A percentile compares a stretch with the other conserved stretches of the same genome.
Conservation (phyloP, 225 moss, liverwort and hornwort genomes). For the Physcomitrium patens region DNA sequence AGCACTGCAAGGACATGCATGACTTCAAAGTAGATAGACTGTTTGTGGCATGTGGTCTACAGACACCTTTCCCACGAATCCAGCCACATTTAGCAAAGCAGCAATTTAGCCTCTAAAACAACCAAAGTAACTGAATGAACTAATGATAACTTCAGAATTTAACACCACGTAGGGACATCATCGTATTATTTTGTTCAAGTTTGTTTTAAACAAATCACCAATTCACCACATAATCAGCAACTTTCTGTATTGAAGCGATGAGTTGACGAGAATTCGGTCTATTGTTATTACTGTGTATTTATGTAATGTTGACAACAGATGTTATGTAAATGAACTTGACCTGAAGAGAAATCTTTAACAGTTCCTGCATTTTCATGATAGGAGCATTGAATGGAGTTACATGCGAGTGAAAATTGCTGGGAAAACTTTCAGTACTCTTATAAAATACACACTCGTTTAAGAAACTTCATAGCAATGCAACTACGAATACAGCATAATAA, state of each 20-base stretch:
- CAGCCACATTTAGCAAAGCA: no score
- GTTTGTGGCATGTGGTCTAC: background rate
- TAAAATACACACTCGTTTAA: background rate
- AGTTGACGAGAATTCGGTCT: background rate
- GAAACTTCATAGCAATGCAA: slow-evolving; percentile 5
- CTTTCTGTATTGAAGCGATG: background rate
- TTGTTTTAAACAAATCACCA: background rate
- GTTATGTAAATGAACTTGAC: background rate
- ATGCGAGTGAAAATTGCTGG: no score
- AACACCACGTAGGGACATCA: no score
- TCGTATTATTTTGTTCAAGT: background rate
- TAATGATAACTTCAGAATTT: no score
- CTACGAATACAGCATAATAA: slow-evolving; percentile 13
- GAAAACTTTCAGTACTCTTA: no score
- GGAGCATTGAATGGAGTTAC: no score
- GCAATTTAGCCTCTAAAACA: no score
- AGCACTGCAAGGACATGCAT: background rate
- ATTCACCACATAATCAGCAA: background rate
- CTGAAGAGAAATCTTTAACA: background rate
- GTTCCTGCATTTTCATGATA: background rate
- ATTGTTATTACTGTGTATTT: background rate
- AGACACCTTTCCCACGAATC: no score
- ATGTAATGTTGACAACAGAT: background rate
- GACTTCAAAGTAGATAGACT: background rate
- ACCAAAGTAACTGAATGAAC: no score